phyloP scores from a whole-genome alignment of 768 basidiomycete genomes.

The Baorangia bicolor region DNA sequence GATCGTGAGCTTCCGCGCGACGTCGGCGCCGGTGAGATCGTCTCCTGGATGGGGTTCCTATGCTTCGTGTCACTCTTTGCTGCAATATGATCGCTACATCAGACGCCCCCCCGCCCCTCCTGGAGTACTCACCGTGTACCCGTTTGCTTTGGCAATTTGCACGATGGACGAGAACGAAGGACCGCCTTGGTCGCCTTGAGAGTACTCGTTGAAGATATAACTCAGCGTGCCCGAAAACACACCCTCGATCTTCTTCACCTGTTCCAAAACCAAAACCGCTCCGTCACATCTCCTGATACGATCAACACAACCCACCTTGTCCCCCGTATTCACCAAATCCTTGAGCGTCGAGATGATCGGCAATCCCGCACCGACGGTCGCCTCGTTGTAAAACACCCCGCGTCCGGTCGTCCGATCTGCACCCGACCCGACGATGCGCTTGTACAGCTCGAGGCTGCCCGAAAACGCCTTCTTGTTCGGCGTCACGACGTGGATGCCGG shows the following conservation, averaged over 20 bases:
- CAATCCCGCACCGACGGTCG: conserved; percentile 94
- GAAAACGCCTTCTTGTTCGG: conserved; percentile 99
- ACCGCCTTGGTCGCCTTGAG: conserved; percentile 64
- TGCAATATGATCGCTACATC: neutral
- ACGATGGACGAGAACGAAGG: conserved; percentile 89
- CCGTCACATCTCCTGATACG: neutral
- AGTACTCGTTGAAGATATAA: conserved; percentile 98
- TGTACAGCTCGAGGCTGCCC: conserved; percentile 62
- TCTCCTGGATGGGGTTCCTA: conserved; percentile 98
- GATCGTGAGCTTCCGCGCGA: conserved; percentile 96
- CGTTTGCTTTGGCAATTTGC: conserved; percentile 81
- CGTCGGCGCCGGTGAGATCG: conserved; percentile 95
- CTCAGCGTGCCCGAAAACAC: conserved; percentile 97
- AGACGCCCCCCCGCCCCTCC: neutral
- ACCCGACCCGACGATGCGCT: conserved; percentile 57
- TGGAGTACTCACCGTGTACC: conserved; percentile 73
- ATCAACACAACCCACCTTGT: conserved; percentile 56
- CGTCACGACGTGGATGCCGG: conserved; percentile 86
- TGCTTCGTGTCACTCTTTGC: conserved; percentile 25
- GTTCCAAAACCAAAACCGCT: neutral
- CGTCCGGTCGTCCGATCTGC: conserved; percentile 22
- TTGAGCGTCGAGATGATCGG: conserved; percentile 91
- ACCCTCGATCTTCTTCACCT: conserved; percentile 92
- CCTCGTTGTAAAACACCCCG: conserved; percentile 77
- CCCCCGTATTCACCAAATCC: conserved; percentile 89